Conservation (phyloP, 2,329 filamentous ascomycete species). For the Claviceps sp. region DNA sequence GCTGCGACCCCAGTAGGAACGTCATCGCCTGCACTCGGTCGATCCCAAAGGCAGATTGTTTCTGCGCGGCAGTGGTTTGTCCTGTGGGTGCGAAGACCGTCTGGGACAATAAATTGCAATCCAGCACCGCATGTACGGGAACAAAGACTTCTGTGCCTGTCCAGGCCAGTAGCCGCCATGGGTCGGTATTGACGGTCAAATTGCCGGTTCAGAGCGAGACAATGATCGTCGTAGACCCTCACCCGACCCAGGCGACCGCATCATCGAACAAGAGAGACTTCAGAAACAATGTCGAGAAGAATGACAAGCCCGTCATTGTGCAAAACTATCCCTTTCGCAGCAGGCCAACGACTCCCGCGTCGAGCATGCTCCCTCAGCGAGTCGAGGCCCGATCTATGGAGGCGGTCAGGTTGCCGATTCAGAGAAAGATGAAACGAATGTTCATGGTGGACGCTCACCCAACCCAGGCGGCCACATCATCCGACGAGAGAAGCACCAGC, state of each 20-base stretch:
- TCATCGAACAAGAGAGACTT: not conserved
- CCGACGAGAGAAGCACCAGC: too few relatives aligned
- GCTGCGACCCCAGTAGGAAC: conserved; percentile 16
- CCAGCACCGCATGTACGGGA: not conserved
- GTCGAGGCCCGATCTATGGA: not conserved
- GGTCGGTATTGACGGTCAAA: not conserved
- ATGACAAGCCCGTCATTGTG: not conserved
- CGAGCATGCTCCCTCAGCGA: not conserved
- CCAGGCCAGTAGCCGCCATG: not conserved
- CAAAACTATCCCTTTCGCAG: not conserved
- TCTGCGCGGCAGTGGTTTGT: conserved; percentile 15
- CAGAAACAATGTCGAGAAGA: not conserved
- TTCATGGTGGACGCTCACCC: not conserved
- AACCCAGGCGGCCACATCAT: not conserved
- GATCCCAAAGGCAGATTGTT: conserved; percentile 12
- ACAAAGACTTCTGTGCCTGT: not conserved
- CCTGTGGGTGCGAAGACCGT: conserved; percentile 11
- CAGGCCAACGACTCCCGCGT: not conserved
- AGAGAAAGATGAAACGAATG: not conserved
- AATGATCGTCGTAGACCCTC: not conserved
- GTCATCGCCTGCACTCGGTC: conserved; percentile 14
- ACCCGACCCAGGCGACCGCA: not conserved
- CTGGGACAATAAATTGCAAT: not conserved
- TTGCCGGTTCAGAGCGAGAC: not conserved
- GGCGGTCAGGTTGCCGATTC: not conserved